Conservation (phyloP, 2,329 filamentous ascomycete genomes). For the Cladorrhinum sp. region DNA sequence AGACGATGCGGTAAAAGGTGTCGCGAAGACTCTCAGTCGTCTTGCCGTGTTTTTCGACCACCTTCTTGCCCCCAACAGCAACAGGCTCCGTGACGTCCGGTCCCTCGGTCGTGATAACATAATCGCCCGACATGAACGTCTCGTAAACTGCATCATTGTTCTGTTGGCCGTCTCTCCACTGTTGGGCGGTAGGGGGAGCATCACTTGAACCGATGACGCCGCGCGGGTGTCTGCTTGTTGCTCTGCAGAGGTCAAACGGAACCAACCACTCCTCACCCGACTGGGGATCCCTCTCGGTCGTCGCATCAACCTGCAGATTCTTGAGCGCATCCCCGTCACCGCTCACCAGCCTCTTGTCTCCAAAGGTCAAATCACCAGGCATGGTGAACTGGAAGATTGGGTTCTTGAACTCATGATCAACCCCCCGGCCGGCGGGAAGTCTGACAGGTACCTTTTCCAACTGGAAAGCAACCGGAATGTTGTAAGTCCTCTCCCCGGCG, state of each 20-base stretch:
- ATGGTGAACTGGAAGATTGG: conserved; percentile 11
- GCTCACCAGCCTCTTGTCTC: background rate
- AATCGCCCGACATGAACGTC: background rate
- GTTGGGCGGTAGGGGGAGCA: background rate
- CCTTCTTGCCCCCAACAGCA: background rate
- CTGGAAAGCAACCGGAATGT: background rate
- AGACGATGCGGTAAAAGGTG: background rate
- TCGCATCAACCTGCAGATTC: background rate
- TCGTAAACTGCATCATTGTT: background rate
- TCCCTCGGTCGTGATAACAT: background rate
- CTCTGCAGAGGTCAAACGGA: background rate
- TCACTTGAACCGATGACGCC: too few species aligned
- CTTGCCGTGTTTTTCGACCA: background rate
- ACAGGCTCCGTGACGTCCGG: background rate
- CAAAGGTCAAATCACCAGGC: background rate
- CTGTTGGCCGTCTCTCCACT: background rate
- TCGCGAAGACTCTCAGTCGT: background rate
- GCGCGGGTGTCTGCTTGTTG: background rate
- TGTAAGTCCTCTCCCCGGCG: background rate
- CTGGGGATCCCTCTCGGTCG: background rate
- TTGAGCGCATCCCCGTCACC: background rate
- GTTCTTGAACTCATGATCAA: conserved; percentile 1
- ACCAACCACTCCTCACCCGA: background rate
- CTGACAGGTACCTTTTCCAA: background rate
- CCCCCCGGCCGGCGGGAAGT: background rate